Evolutionary conservation across 2,329 filamentous ascomycete species (phyloP).

Genomic region (Trichoderma citrinoviride): DNA sequence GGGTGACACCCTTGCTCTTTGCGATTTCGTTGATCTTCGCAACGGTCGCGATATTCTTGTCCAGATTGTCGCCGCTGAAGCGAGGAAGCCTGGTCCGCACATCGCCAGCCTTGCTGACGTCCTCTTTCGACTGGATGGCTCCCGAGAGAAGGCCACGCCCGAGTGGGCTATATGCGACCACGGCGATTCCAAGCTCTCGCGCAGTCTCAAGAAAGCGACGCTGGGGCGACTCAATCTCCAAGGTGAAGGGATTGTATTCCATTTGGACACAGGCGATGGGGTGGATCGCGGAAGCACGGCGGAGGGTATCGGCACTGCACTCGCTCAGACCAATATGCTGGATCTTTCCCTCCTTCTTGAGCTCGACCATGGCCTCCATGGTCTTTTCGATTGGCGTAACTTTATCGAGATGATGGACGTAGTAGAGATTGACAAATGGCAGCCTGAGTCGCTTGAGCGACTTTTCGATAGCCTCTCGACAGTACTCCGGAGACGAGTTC

Average conservation of each 20-base stretch:
- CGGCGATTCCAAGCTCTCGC: conserved; percentile 55
- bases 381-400: conserved; percentile 50
- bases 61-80: conserved; percentile 26
- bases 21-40: conserved; percentile 49
- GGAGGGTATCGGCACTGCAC: conserved; percentile 47
- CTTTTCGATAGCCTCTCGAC: conserved; percentile 25
- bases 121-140: conserved; percentile 42
- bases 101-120: conserved; percentile 43
- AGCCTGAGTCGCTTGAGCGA: conserved; percentile 49
- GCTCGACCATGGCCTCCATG: conserved; percentile 47
- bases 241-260: conserved; percentile 52
- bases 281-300: conserved; percentile 48
- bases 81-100: conserved; percentile 34
- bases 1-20: conserved; percentile 51
- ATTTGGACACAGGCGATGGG: conserved; percentile 52
- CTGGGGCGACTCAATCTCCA: conserved; percentile 56
- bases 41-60: conserved; percentile 53
- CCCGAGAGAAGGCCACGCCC: conserved; percentile 58
- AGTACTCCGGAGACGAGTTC: conserved; percentile 24
- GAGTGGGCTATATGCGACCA: conserved; percentile 60
- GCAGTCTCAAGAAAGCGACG: conserved; percentile 52
- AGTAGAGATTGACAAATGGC: conserved; percentile 54
- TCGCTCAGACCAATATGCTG: conserved; percentile 56
- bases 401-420: conserved; percentile 51
- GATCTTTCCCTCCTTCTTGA: conserved; percentile 55